Percentiles rank a stretch among this genome's conserved stretches.
Conservation (phyloP, 2,329 filamentous ascomycete species). For the Remersonia thermophila region DNA sequence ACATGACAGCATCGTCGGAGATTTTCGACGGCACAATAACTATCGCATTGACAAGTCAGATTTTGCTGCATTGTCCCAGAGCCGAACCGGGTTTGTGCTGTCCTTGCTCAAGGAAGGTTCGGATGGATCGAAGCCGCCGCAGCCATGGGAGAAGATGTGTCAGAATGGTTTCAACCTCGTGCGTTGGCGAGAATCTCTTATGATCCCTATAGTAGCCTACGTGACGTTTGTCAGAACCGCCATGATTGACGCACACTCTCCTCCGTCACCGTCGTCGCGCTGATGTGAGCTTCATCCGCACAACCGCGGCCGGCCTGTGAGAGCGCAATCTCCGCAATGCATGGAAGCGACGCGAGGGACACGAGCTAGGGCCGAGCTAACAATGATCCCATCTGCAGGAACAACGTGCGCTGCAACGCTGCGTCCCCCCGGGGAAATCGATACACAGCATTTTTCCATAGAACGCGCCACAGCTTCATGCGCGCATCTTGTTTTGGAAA, state of each 20-base stretch:
- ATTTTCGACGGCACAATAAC: too few relatives aligned
- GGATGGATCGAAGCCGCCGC: too few relatives aligned
- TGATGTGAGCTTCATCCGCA: too few relatives aligned
- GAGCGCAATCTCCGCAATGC: not conserved
- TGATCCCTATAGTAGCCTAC: not conserved
- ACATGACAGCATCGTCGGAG: too few relatives aligned
- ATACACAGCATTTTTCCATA: not conserved
- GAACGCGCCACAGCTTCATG: not conserved
- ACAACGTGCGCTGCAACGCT: slow-evolving; percentile 2
- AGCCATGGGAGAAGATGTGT: not conserved
- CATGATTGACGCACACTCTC: too few relatives aligned
- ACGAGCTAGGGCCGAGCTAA: not conserved
- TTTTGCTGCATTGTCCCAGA: too few relatives aligned
- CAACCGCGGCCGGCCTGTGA: too few relatives aligned
- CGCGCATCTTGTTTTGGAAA: not conserved
- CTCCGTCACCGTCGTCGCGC: too few relatives aligned
- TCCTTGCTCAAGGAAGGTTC: too few relatives aligned
- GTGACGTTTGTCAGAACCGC: too few relatives aligned
- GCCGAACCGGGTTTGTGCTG: too few relatives aligned
- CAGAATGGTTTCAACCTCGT: slow-evolving; percentile 1
- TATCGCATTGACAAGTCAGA: too few relatives aligned
- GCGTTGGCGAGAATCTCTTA: not conserved
- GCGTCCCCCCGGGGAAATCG: not conserved
- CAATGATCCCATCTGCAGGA: not conserved
- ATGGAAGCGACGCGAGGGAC: not conserved